Evolutionary conservation across 2,329 filamentous ascomycete species (phyloP).

Genomic region (Juglanconis sp.): DNA sequence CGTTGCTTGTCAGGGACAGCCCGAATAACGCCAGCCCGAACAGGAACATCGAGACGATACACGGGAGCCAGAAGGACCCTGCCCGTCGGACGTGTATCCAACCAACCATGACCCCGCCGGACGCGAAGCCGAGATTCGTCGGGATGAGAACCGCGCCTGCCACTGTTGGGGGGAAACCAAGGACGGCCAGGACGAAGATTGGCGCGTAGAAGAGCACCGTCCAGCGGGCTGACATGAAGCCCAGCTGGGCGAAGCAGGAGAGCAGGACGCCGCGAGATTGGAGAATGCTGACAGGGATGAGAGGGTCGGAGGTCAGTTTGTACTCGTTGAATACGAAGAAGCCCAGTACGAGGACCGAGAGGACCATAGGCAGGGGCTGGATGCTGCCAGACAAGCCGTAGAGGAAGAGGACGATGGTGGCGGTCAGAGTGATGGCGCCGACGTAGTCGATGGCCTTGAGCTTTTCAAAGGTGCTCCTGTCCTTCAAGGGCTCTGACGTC

Average conservation of each 20-base stretch:
- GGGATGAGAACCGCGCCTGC: slow-evolving; percentile 76
- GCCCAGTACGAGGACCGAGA: slow-evolving; percentile 51
- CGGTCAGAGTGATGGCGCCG: slow-evolving; percentile 64
- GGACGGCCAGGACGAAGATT: slow-evolving; percentile 74
- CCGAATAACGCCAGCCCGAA: slow-evolving; percentile 60
- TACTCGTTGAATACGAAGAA: slow-evolving; percentile 63
- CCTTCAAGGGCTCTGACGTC: slow-evolving; percentile 33
- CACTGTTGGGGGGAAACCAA: slow-evolving; percentile 63
- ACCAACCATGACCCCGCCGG: slow-evolving; percentile 70
- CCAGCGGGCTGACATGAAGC: slow-evolving; percentile 81
- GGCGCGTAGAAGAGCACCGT: slow-evolving; percentile 77
- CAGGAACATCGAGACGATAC: slow-evolving; percentile 55
- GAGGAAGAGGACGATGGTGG: slow-evolving; percentile 68
- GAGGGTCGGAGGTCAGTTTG: slow-evolving; percentile 61
- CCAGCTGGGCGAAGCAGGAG: slow-evolving; percentile 70
- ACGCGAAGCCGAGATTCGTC: slow-evolving; percentile 75
- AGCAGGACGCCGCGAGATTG: slow-evolving; percentile 67
- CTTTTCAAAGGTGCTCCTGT: slow-evolving; percentile 46
- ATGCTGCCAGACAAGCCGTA: slow-evolving; percentile 65
- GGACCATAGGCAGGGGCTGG: slow-evolving; percentile 53
- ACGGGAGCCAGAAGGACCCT: slow-evolving; percentile 70
- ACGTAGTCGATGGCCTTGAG: slow-evolving; percentile 70
- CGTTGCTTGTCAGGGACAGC: slow-evolving; percentile 53
- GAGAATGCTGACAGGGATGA: slow-evolving; percentile 71
- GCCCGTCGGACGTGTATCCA: slow-evolving; percentile 70